A percentile compares a stretch with the other conserved stretches of the same genome.
phyloP scores from a whole-genome alignment of 129 eudicot genomes.

The Lonicera japonica region DNA sequence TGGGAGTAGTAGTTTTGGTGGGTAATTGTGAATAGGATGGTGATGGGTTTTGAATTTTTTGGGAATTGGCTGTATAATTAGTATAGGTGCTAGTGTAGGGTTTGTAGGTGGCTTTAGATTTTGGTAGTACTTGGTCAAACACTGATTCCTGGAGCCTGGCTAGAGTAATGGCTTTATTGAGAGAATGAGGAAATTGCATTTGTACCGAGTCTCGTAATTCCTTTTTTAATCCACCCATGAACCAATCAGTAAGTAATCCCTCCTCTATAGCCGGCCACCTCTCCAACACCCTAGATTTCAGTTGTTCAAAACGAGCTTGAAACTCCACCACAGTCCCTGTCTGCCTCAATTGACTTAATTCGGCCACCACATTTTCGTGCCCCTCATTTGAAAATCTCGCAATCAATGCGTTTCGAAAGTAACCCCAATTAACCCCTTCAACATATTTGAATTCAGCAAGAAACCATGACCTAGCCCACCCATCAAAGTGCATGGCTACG shows the following conservation, averaged over 20 bases:
- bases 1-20: too few species aligned
- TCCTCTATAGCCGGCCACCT: too few species aligned
- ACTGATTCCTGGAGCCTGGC: neutral
- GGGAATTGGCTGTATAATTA: too few species aligned
- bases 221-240: too few species aligned
- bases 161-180: neutral
- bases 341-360: neutral
- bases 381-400: neutral
- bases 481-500: neutral
- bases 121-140: neutral
- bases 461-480: neutral
- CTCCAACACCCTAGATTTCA: too few species aligned
- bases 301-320: too few species aligned
- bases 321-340: neutral
- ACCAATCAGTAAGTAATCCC: too few species aligned
- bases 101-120: neutral
- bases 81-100: too few species aligned
- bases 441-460: neutral
- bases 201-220: too few species aligned
- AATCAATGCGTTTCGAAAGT: too few species aligned
- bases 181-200: neutral
- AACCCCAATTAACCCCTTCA: neutral
- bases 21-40: too few species aligned
- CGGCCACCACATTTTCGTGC: neutral
- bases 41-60: too few species aligned